Evolutionary conservation across 2,329 filamentous ascomycete genomes (phyloP).

Genomic region (Chaetomiaceae sp.): DNA sequence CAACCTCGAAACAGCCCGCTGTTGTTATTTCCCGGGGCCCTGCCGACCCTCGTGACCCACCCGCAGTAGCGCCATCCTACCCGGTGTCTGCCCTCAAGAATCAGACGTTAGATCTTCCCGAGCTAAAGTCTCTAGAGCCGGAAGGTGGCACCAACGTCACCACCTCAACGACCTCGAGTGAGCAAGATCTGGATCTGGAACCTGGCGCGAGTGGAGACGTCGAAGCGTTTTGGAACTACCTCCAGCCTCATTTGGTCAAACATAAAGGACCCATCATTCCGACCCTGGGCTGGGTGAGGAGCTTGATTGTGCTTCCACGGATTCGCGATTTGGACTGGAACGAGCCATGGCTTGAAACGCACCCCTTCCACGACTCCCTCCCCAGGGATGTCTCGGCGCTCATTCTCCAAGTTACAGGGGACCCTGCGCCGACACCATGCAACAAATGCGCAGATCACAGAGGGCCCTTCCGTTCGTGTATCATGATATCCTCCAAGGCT

Average conservation of each 20-base stretch:
- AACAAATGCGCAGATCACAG: conserved; percentile 22
- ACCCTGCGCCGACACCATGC: conserved; percentile 28
- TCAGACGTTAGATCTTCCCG: not conserved
- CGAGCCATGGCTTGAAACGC: conserved; percentile 14
- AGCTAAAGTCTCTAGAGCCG: not conserved
- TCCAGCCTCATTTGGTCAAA: conserved; percentile 25
- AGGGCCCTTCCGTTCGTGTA: conserved; percentile 32
- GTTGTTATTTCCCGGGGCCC: conserved; percentile 25
- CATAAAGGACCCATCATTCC: conserved; percentile 16
- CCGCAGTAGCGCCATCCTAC: not conserved
- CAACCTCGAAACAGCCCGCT: conserved; percentile 8
- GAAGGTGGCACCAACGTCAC: not conserved
- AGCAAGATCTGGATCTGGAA: not conserved
- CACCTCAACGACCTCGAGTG: not conserved
- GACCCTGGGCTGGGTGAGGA: conserved; percentile 20
- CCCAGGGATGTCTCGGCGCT: conserved; percentile 30
- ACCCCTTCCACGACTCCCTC: conserved; percentile 25
- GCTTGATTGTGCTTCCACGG: conserved; percentile 27
- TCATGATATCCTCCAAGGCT: conserved; percentile 27
- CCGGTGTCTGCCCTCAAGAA: not conserved
- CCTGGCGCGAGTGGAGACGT: not conserved
- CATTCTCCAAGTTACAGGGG: conserved; percentile 33
- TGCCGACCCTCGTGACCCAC: conserved; percentile 12
- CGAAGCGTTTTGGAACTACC: conserved; percentile 28
- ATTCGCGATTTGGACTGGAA: conserved; percentile 32